Evolutionary conservation across 768 basidiomycete genomes (phyloP).

Genomic region (Amanita pallidorosea): DNA sequence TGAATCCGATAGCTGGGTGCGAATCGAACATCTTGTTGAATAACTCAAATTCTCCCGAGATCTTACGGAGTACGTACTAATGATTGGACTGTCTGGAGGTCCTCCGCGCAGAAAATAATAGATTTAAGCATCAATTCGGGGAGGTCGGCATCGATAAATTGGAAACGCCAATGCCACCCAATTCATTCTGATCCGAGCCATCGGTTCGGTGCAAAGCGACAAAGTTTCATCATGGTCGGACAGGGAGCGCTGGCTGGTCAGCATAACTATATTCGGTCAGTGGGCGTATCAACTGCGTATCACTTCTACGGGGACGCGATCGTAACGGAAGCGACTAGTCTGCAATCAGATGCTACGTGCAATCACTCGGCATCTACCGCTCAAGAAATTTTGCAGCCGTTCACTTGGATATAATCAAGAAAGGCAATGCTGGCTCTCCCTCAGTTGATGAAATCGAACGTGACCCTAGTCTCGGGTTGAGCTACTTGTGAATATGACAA

Average conservation of each 20-base stretch:
- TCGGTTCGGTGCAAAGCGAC: neutral
- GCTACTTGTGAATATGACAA: conserved; percentile 6
- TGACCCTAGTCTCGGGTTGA: conserved; percentile 23
- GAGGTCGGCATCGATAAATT: neutral
- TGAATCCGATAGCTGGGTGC: neutral
- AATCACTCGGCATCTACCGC: conserved; percentile 1
- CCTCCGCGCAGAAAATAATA: neutral
- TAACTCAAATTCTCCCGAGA: conserved; percentile 1
- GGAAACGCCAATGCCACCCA: conserved; percentile 1
- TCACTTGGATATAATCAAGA: neutral
- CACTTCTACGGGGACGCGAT: conserved; percentile 10
- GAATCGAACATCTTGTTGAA: neutral
- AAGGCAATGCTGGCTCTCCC: no score
- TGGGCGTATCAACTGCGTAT: neutral
- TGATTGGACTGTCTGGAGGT: conserved; percentile 2
- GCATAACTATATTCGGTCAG: neutral
- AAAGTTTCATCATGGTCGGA: conserved; percentile 7
- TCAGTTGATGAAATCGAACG: conserved; percentile 36
- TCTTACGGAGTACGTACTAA: conserved; percentile 1
- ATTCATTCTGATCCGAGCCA: conserved; percentile 4
- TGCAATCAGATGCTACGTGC: neutral
- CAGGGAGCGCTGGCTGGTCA: neutral
- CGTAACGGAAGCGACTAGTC: conserved; percentile 13
- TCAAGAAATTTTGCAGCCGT: neutral
- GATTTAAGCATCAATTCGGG: neutral